These are phyloP conservation scores for Nakazawaea populi DNA, from an alignment of 805 yeast genomes.

Conservation along the genomic window DNA sequence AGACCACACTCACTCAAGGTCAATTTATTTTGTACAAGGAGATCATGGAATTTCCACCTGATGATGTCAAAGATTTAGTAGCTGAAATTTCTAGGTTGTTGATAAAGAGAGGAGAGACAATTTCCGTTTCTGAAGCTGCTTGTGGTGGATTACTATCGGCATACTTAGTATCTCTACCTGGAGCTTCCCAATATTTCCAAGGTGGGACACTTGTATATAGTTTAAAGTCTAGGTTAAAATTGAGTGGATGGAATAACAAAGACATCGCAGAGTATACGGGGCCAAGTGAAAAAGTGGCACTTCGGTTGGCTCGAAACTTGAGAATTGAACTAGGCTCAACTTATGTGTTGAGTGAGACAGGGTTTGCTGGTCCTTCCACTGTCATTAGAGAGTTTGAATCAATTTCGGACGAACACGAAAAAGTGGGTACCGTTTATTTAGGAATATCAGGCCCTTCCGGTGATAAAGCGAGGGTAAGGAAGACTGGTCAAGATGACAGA, in stretches of 20 bases:
- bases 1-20: no score
- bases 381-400: slow-evolving; percentile 29
- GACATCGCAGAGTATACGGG: slow-evolving; percentile 76
- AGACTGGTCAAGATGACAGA: slow-evolving; percentile 47
- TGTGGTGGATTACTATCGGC: slow-evolving; percentile 86
- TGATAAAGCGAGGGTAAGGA: slow-evolving; percentile 37
- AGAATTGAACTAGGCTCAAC: slow-evolving; percentile 79
- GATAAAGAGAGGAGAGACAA: slow-evolving; percentile 48
- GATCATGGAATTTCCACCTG: slow-evolving; percentile 51
- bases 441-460: slow-evolving; percentile 66
- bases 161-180: slow-evolving; percentile 75
- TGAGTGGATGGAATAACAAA: slow-evolving; percentile 71
- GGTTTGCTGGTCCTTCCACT: slow-evolving; percentile 75
- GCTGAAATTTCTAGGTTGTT: slow-evolving; percentile 52
- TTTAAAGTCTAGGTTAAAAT: slow-evolving; percentile 62
- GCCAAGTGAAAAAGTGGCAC: slow-evolving; percentile 70
- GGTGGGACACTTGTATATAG: slow-evolving; percentile 83
- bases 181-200: slow-evolving; percentile 77
- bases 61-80: slow-evolving; percentile 44
- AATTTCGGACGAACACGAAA: slow-evolving; percentile 16
- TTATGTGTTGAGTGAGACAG: slow-evolving; percentile 78
- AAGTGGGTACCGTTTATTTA: slow-evolving; percentile 63
- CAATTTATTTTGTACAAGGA: not conserved
- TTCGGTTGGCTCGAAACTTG: slow-evolving; percentile 71
- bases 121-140: slow-evolving; percentile 82